Base-by-base conservation (phyloP, 129 eudicot species). In the Helichrysum umbraculigerum region DNA sequence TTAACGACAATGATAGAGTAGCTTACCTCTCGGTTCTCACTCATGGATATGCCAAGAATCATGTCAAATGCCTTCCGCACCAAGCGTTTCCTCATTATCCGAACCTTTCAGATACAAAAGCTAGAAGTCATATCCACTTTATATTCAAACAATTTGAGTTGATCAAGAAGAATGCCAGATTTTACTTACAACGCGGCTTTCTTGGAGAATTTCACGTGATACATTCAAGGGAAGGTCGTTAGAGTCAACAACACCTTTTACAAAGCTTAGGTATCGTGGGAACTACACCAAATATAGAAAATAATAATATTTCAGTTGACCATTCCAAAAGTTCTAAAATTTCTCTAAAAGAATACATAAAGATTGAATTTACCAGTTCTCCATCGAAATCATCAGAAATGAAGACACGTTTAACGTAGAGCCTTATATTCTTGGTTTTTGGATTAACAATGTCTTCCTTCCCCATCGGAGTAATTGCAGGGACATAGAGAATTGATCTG, bases 301-400 rank as follows among this genome's bases (percentile, higher is more conserved):
- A 19, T 6, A 41, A 11, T n/a, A n/a, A n/a, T n/a, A n/a, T n/a
- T n/a, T n/a, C n/a, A n/a, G n/a, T n/a, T n/a, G n/a, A n/a, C 77
- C 70, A 73, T 59, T 32, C 62, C 42, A 59, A 11, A 66, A 73
- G 20, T 44, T 44, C n/a, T n/a, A n/a, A 70, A 9, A n/a, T n/a
- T 34, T 34, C 21, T 17, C 60, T 28, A 19, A 1, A 1, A 76
- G 44, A 32, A 42, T 15, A 22, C n/a, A 22, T 19, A 33, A 58
- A n/a, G 35, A 33, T 11, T 15, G 20, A 16, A 69, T 76, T 91
- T 84, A 94, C 99, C 96, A 94, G 62, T 74, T 94, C 97, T 52
- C 97, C 99, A 79, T 93, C 98, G 73, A 93, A 93, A 82, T 93
- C 98, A 39, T 93, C 97, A 41, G 97, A 93, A 76, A 93, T 94